phyloP scores from a whole-genome alignment of 2,329 filamentous ascomycete species.

The Penicillium brevicompactum region DNA sequence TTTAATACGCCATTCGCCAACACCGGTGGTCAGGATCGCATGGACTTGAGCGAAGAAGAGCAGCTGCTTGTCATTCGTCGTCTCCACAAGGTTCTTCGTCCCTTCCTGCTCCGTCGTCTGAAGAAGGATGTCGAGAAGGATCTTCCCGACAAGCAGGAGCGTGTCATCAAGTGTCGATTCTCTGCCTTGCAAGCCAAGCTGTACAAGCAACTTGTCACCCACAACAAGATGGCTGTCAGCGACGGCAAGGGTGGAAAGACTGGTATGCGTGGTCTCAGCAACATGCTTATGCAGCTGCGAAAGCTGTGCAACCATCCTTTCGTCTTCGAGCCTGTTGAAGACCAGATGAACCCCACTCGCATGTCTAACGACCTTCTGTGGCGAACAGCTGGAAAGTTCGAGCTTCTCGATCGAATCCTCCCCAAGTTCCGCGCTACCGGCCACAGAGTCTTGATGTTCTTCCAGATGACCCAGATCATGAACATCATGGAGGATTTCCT shows the following conservation, averaged over 20 bases:
- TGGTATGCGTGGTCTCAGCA: constrained; percentile 90
- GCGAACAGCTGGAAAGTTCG: constrained; percentile 96
- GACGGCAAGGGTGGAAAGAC: constrained; percentile 96
- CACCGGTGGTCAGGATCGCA: constrained; percentile 96
- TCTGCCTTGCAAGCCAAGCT: constrained; percentile 90
- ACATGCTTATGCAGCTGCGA: constrained; percentile 99
- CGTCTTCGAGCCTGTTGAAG: constrained; percentile 96
- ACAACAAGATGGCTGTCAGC: constrained; percentile 91
- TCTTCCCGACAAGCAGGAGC: constrained; percentile 96
- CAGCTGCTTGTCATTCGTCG: constrained; percentile 96
- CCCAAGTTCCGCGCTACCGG: constrained; percentile 91
- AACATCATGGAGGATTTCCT: constrained; percentile 99
- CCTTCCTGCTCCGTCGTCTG: constrained; percentile 94
- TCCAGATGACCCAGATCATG: constrained; percentile 99
- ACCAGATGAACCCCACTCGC: constrained; percentile 90
- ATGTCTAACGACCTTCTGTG: constrained; percentile 91
- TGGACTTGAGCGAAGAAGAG: constrained; percentile 99
- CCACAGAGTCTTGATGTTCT: constrained; percentile 98
- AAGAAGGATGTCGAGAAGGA: constrained; percentile 99
- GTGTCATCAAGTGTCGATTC: constrained; percentile 99
- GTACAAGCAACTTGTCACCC: constrained; percentile 95
- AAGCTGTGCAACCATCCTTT: constrained; percentile 99
- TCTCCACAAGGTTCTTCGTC: constrained; percentile 94
- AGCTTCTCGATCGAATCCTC: constrained; percentile 85
- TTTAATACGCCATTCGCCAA: constrained; percentile 99